Evolutionary conservation across 495 filamentous ascomycete genomes (phyloP).

Genomic region (Penicillium silybi): DNA sequence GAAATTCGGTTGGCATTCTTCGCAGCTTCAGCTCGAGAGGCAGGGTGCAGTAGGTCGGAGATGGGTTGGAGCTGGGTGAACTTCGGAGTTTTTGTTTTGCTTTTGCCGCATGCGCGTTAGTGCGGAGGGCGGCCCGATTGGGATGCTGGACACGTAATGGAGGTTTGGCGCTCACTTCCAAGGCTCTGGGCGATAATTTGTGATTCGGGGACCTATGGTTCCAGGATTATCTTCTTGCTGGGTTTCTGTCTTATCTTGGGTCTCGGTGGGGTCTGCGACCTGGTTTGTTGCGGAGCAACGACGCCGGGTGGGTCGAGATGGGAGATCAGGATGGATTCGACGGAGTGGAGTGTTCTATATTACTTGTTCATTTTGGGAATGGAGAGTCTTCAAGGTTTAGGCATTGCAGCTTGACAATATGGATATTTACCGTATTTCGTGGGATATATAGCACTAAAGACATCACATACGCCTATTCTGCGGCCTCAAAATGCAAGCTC

Average conservation of each 20-base stretch:
- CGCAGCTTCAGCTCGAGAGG: neutral
- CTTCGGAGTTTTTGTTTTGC: constrained; percentile 20
- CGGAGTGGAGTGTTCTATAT: no score
- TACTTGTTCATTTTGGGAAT: no score
- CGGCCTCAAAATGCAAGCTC: constrained; percentile 3
- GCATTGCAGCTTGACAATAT: neutral
- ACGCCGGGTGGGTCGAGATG: neutral
- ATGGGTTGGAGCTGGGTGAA: constrained; percentile 1
- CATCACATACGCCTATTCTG: constrained; percentile 3
- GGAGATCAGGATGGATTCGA: no score
- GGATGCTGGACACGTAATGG: neutral
- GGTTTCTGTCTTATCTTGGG: constrained; percentile 1
- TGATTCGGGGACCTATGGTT: neutral
- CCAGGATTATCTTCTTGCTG: neutral
- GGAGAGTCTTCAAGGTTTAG: neutral
- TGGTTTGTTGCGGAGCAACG: constrained; percentile 9
- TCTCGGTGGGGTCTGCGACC: constrained; percentile 2
- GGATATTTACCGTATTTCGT: constrained; percentile 1
- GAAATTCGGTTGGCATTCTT: neutral
- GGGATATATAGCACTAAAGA: constrained; percentile 1
- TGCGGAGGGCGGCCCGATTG: constrained; percentile 2
- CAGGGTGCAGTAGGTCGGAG: neutral
- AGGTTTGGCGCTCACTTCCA: neutral
- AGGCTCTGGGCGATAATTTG: neutral
- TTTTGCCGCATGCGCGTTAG: constrained; percentile 22